phyloP scores from a whole-genome alignment of 257 asterid genomes.

The Eucommia ulmoides region DNA sequence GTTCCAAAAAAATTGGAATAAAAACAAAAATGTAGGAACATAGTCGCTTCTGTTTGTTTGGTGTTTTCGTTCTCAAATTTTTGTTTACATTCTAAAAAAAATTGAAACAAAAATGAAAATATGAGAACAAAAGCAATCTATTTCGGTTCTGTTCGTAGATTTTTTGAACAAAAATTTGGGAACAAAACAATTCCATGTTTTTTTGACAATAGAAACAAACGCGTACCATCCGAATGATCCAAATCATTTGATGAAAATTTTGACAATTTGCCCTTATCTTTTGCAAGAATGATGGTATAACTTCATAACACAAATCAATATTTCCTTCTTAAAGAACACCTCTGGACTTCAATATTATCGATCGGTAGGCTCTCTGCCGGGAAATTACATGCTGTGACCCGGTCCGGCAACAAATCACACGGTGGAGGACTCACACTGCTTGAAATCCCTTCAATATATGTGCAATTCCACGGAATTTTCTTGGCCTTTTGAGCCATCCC shows the following conservation, averaged over 20 bases:
- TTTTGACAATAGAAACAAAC: no score
- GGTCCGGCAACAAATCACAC: constrained; percentile 40
- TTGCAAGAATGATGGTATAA: constrained; percentile 4
- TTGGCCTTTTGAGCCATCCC: constrained; percentile 45
- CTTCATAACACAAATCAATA: constrained; percentile 11
- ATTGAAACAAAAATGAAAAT: no score
- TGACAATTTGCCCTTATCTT: background rate
- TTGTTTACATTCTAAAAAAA: no score
- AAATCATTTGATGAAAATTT: no score
- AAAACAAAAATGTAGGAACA: no score
- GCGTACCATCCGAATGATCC: no score
- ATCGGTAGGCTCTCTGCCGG: constrained; percentile 46
- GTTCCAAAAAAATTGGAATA: no score
- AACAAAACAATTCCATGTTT: background rate
- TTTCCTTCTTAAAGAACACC: constrained; percentile 45
- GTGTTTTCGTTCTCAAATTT: no score
- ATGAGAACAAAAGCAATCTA: no score
- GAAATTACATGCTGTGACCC: constrained; percentile 34
- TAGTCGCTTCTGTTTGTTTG: no score
- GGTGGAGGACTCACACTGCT: constrained; percentile 65
- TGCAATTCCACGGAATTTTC: constrained; percentile 80
- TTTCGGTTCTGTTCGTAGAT: background rate
- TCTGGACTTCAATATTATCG: constrained; percentile 36
- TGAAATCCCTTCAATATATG: constrained; percentile 57
- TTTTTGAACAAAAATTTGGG: background rate